These are phyloP conservation scores for Cladosporium sp. DNA, from an alignment of 2,329 filamentous ascomycete species.

Conservation along the genomic window DNA sequence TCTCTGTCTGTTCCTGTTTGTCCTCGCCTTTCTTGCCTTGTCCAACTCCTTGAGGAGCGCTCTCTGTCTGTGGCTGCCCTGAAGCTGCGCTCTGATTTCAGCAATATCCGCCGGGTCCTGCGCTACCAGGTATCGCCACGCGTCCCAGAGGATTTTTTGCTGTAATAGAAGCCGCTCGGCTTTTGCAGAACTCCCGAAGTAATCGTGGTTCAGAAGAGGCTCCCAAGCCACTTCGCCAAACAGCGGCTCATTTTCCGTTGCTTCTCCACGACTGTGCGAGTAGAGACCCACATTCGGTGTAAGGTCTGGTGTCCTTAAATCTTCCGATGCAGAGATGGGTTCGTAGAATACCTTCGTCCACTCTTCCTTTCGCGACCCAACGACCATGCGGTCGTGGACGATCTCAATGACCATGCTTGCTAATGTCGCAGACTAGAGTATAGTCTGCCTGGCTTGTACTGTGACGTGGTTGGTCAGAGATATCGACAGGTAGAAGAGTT, in stretches of 20 bases:
- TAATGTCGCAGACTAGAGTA: too few species aligned
- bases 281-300: neutral
- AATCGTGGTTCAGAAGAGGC: neutral
- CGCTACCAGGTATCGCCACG: conserved; percentile 7
- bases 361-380: neutral
- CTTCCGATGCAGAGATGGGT: neutral
- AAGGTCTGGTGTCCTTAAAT: neutral
- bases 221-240: conserved; percentile 5
- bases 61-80: neutral
- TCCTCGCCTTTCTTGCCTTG: neutral
- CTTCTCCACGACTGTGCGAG: neutral
- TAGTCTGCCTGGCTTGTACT: neutral
- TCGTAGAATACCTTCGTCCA: neutral
- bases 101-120: neutral
- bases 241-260: neutral
- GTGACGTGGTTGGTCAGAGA: too few species aligned
- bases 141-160: neutral
- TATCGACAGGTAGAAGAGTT: neutral
- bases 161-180: neutral
- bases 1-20: neutral
- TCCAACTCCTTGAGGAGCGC: conserved; percentile 1
- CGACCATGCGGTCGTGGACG: neutral
- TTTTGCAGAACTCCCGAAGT: neutral
- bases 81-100: neutral
- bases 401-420: neutral